Conservation (phyloP, 108 stramenopile species). For the Asterionellopsis glacialis region DNA sequence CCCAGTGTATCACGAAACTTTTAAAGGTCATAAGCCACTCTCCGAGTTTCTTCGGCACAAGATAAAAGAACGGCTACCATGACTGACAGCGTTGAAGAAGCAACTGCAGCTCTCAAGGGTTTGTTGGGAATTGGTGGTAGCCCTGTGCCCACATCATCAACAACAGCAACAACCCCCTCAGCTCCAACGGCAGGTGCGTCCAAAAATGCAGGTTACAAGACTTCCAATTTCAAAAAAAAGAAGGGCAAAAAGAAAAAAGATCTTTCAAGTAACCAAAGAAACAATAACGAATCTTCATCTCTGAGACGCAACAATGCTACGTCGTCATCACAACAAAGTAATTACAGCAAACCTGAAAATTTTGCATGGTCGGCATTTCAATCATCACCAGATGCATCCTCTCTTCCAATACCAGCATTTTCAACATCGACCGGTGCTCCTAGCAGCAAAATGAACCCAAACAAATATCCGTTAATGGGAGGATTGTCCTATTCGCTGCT, state of each 20-base stretch:
- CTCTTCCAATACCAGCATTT: constrained; percentile 62
- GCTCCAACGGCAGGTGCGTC: no score
- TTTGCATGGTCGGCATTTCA: constrained; percentile 86
- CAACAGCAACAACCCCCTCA: background rate
- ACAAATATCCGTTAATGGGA: background rate
- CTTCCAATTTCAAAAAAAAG: constrained; percentile 2
- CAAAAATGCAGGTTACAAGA: constrained; percentile 7
- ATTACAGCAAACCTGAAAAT: constrained; percentile 31
- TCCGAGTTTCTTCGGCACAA: no score
- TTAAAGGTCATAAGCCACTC: no score
- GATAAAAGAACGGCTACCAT: no score
- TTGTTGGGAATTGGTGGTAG: constrained; percentile 38
- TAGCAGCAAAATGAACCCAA: background rate
- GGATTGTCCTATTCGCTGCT: no score
- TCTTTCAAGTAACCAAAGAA: background rate
- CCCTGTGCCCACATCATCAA: background rate
- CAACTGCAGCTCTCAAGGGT: constrained; percentile 45
- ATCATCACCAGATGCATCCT: constrained; percentile 73
- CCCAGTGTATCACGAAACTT: no score
- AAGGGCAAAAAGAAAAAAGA: constrained; percentile 7
- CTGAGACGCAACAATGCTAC: background rate
- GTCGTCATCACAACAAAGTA: background rate
- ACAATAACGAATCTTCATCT: background rate
- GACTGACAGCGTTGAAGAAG: constrained; percentile 27
- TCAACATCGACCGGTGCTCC: constrained; percentile 11